Conservation (phyloP, 208 protist species). For the Blastocrithidia nonstop region DNA sequence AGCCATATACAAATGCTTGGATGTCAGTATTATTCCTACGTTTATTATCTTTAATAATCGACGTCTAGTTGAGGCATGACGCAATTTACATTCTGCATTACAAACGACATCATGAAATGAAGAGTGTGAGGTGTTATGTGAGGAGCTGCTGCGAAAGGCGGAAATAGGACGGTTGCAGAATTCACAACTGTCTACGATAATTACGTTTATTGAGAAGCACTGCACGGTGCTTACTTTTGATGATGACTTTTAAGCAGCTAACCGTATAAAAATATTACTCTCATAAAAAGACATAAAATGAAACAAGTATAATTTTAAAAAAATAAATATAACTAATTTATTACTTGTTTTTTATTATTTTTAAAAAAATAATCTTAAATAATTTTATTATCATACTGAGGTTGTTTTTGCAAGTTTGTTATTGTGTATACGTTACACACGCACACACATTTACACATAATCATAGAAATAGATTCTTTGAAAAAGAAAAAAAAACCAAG, state of each 20-base stretch:
- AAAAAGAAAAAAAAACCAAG: too few species aligned
- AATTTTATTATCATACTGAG: background rate
- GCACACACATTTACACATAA: background rate
- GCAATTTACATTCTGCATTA: constrained; percentile 8
- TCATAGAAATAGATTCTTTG: background rate
- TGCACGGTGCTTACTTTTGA: constrained; percentile 39
- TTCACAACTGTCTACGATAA: constrained; percentile 34
- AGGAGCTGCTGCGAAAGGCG: constrained; percentile 17
- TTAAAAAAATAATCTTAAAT: too few species aligned
- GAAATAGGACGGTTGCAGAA: constrained; percentile 57
- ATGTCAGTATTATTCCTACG: constrained; percentile 59
- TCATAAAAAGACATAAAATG: too few species aligned
- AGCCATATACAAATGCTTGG: constrained; percentile 52
- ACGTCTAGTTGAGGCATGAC: constrained; percentile 11
- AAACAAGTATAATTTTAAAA: too few species aligned
- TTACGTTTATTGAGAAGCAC: constrained; percentile 54
- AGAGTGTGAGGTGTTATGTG: constrained; percentile 2
- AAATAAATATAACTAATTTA: too few species aligned
- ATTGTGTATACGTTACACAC: background rate
- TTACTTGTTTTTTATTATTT: too few species aligned
- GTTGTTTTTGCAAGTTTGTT: background rate
- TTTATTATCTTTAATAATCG: constrained; percentile 66
- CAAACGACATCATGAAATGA: constrained; percentile 4
- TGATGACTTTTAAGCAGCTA: constrained; percentile 47
- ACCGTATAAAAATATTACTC: constrained; percentile 4